Evolutionary conservation across 805 yeast species (phyloP), one percentile per base, ranked within the genome.

Genomic region (Hyphopichia homilentoma): DNA sequence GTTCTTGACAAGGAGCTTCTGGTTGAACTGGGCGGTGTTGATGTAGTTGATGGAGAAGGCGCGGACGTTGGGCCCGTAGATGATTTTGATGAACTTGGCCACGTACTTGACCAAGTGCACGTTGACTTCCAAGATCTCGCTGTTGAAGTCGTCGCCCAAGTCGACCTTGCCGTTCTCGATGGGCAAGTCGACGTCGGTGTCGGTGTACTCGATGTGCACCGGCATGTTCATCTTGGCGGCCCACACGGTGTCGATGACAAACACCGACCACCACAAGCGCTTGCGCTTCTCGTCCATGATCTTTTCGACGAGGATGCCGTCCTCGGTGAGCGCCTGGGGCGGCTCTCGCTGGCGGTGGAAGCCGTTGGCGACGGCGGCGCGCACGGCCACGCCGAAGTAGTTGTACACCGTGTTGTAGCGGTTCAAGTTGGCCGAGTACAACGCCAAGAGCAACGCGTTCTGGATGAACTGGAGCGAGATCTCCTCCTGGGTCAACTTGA

Each of bases 241-340:
- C 69, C 69, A 65, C 7, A 57, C 48, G 5, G 59, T 55, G 41
- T 65, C 71, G 22, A 60, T 52, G 8, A 63, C 57, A 35, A 60
- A 65, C 1, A 61, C 52, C 3, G 68, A 51, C 71, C 71, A 65
- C 68, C 69, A 65, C 16, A 65, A 35, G 18, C 70, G 49, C 36
- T 62, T 63, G 6, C 52, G 44, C 31, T 56, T 60, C 29, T 64
- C 70, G 7, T 39, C 32, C 4, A 8, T 7, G 7, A 39, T 27
- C 31, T 24, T 7, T 25, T 20, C 7, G 29, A 25, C 21, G 14
- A 19, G 12, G 27, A 25, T 18, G 25, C 25, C 21, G 14, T 21
- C 9, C 11, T 24, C 25, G 13, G 31, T 16, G 25, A 34, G 8
- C 26, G 16, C 9, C 6, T 18, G 21, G 25, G 32, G 20, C 14